A percentile compares a stretch with the other conserved stretches of the same genome.
Conservation (phyloP, 768 basidiomycete genomes). For the Termitomyces sp. region DNA sequence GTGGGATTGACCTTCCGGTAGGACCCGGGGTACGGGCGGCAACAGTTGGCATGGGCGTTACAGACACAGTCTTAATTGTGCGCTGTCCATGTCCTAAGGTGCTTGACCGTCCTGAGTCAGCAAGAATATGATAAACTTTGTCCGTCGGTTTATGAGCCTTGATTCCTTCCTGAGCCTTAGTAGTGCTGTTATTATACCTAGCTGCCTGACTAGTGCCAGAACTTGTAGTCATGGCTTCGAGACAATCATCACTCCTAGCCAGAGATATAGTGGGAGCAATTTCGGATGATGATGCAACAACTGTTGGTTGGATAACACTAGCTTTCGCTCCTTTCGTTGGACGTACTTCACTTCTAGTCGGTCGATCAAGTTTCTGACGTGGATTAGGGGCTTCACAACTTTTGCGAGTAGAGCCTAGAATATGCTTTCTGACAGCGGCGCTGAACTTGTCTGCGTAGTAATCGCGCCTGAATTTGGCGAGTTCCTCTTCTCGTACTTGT, state of each 20-base stretch:
- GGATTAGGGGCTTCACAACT: neutral
- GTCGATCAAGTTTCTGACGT: neutral
- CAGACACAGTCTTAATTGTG: slow-evolving; percentile 23
- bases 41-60: neutral
- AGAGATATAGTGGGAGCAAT: slow-evolving; percentile 31
- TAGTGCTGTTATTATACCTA: neutral
- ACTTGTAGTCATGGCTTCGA: slow-evolving; percentile 29
- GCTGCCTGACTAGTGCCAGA: slow-evolving; percentile 21
- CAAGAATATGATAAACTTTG: neutral
- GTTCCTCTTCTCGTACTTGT: slow-evolving; percentile 21
- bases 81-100: slow-evolving; percentile 11
- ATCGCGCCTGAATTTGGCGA: slow-evolving; percentile 23
- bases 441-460: slow-evolving; percentile 21
- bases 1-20: neutral
- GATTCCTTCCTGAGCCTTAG: neutral
- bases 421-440: slow-evolving; percentile 9
- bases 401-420: neutral
- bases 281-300: slow-evolving; percentile 38
- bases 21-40: neutral
- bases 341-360: neutral
- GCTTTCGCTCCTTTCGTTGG: neutral
- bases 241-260: slow-evolving; percentile 22
- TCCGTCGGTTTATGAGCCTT: neutral
- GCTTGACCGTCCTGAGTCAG: neutral
- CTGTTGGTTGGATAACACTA: slow-evolving; percentile 1